A percentile compares a stretch with the other conserved stretches of the same genome.
phyloP scores from a whole-genome alignment of 345 rosid genomes.

The Boechera retrofracta region DNA sequence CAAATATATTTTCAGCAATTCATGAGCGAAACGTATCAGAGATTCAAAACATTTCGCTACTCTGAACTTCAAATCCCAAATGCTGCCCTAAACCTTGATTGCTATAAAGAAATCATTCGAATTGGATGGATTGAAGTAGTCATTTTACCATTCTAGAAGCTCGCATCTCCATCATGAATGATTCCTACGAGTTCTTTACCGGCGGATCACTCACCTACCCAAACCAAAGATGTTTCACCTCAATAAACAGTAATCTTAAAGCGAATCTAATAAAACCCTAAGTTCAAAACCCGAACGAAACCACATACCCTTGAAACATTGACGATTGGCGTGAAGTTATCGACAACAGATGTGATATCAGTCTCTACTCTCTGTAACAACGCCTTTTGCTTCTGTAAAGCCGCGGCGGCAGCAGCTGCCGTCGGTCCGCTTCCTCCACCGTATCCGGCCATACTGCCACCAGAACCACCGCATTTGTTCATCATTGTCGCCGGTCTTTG shows the following conservation, averaged over 20 bases:
- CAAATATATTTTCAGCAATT: background rate
- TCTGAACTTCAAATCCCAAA: background rate
- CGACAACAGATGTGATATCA: conserved; percentile 78
- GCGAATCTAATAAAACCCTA: background rate
- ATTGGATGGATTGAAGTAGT: background rate
- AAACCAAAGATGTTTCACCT: conserved; percentile 1
- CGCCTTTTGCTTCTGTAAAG: conserved; percentile 83
- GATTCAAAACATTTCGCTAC: background rate
- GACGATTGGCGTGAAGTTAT: conserved; percentile 84
- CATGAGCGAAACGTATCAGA: background rate
- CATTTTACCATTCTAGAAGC: conserved; percentile 76
- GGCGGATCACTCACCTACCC: conserved; percentile 75
- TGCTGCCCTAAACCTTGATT: background rate
- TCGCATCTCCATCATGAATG: conserved; percentile 95
- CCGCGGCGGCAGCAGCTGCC: conserved; percentile 77
- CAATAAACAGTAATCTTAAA: background rate
- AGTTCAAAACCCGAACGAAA: background rate
- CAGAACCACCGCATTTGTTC: conserved; percentile 70
- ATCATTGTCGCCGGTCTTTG: conserved; percentile 33
- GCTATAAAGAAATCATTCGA: background rate
- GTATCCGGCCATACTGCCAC: conserved; percentile 48
- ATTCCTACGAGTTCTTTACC: conserved; percentile 83
- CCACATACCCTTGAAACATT: conserved; percentile 65
- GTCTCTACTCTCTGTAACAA: conserved; percentile 82
- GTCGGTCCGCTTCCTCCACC: conserved; percentile 69